Conservation (phyloP, 306 rosid species). For the Notholithocarpus densiflorus region DNA sequence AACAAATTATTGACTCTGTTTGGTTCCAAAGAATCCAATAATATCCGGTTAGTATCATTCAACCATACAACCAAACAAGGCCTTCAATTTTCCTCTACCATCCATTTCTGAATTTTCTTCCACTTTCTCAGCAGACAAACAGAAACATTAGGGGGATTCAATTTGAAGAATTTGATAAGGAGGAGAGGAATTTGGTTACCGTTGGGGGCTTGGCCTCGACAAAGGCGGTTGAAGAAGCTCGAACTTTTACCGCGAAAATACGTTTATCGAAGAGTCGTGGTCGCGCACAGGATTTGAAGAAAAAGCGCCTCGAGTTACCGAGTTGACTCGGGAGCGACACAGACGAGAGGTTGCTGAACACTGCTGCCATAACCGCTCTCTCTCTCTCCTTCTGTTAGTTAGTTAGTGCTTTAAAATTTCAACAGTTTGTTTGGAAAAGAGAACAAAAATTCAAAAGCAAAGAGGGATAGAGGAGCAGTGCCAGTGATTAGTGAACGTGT, state of each 20-base stretch:
- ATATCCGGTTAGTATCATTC: too few relatives aligned
- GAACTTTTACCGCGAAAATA: constrained; percentile 24
- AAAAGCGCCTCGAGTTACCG: constrained; percentile 21
- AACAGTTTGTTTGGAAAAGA: background rate
- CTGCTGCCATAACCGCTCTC: constrained; percentile 33
- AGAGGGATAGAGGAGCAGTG: too few relatives aligned
- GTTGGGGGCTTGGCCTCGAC: constrained; percentile 30
- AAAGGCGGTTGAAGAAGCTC: constrained; percentile 44
- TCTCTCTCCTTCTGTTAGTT: background rate
- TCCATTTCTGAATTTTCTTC: background rate
- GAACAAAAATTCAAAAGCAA: too few relatives aligned
- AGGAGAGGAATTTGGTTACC: constrained; percentile 17
- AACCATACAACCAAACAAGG: background rate
- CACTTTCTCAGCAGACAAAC: constrained; percentile 4
- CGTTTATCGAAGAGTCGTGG: constrained; percentile 22
- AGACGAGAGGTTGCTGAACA: constrained; percentile 21
- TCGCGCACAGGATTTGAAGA: constrained; percentile 23
- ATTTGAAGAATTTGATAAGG: background rate
- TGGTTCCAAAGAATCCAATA: too few relatives aligned
- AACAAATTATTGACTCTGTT: too few relatives aligned
- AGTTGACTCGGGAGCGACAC: constrained; percentile 12
- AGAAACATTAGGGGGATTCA: background rate
- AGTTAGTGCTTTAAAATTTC: background rate
- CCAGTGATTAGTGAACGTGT: background rate
- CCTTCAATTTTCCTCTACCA: background rate